Evolutionary conservation across 169 alveolate species (phyloP).

Genomic region (Cryptosporidium felis): DNA sequence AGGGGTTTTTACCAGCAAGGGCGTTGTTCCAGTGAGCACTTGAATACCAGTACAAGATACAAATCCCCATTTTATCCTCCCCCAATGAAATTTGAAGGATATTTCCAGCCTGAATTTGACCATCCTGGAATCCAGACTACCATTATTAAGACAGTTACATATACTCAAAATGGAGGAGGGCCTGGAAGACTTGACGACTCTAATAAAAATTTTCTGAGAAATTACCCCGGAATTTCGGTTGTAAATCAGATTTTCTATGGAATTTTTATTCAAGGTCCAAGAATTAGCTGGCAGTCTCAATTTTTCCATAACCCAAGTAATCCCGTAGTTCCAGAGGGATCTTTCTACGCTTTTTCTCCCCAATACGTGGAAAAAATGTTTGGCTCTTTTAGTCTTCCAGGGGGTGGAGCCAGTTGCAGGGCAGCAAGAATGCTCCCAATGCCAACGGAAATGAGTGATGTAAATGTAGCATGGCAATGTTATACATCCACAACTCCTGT

Average conservation of each 20-base stretch:
- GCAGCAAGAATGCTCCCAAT: conserved; percentile 66
- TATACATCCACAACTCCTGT: conserved; percentile 59
- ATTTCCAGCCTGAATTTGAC: conserved; percentile 33
- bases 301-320: conserved; percentile 30
- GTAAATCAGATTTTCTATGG: conserved; percentile 43
- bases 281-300: conserved; percentile 53
- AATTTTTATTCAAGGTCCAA: conserved; percentile 55
- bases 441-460: conserved; percentile 57
- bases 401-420: conserved; percentile 68
- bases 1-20: conserved; percentile 17
- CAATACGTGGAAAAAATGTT: conserved; percentile 48
- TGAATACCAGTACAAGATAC: conserved; percentile 14
- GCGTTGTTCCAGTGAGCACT: conserved; percentile 29
- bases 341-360: conserved; percentile 64
- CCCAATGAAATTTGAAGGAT: conserved; percentile 46
- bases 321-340: conserved; percentile 29
- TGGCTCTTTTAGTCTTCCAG: conserved; percentile 42
- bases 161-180: conserved; percentile 7
- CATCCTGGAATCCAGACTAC: conserved; percentile 37
- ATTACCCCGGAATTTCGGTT: conserved; percentile 51
- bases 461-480: conserved; percentile 44
- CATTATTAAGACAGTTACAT: conserved; percentile 15
- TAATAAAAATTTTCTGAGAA: conserved; percentile 24
- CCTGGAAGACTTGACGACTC: neutral
- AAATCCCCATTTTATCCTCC: conserved; percentile 65